phyloP scores from a whole-genome alignment of 202 grass and related monocot species.

The Sporobolus alterniflorus region DNA sequence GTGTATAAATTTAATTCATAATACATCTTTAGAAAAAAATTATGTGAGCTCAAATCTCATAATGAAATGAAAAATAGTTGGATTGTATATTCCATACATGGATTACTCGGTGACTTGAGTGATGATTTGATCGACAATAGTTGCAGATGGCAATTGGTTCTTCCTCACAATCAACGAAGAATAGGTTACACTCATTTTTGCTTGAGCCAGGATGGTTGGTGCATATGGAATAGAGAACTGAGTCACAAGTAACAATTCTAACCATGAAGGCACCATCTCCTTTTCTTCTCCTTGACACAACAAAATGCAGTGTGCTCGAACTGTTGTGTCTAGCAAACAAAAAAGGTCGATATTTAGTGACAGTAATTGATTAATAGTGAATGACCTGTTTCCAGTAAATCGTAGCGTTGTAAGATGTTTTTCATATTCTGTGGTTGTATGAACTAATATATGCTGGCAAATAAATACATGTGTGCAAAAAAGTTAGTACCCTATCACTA shows the following conservation, averaged over 20 bases:
- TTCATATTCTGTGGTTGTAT: background rate
- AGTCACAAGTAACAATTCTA: background rate
- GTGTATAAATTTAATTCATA: no score
- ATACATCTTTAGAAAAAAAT: background rate
- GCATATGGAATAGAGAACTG: background rate
- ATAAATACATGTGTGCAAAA: no score
- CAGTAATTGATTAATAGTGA: background rate
- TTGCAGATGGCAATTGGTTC: background rate
- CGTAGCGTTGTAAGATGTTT: background rate
- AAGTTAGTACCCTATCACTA: no score
- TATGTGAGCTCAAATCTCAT: background rate
- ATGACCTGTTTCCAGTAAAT: background rate
- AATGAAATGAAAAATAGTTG: background rate
- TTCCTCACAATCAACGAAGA: background rate
- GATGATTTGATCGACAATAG: background rate
- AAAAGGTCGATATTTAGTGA: background rate
- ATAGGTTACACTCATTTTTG: slow-evolving; percentile 14
- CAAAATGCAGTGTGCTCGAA: background rate
- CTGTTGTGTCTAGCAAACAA: background rate
- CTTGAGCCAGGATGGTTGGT: background rate
- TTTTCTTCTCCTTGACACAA: background rate
- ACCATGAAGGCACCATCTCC: background rate
- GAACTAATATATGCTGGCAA: background rate
- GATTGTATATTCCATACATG: background rate
- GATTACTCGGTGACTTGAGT: background rate